These are phyloP conservation scores for Paramecium caudatum DNA, from an alignment of 73 alveolate species.

Conservation along the genomic window DNA sequence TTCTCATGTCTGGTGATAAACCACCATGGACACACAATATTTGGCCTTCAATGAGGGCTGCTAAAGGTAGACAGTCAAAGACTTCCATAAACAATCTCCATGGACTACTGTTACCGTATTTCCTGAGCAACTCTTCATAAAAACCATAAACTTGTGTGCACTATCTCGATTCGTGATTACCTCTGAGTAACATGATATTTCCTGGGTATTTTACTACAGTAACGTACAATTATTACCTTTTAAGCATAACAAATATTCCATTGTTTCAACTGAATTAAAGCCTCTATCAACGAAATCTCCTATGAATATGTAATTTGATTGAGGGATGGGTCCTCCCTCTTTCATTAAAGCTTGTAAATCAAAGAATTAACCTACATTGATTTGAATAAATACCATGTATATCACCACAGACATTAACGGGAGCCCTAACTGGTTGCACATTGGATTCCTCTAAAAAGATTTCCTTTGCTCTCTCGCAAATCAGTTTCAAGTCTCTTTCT, in stretches of 20 bases:
- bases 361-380: conserved; percentile 63
- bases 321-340: conserved; percentile 84
- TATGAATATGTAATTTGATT: conserved; percentile 86
- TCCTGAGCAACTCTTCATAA: conserved; percentile 88
- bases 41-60: conserved; percentile 91
- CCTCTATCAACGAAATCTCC: conserved; percentile 93
- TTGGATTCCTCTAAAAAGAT: conserved; percentile 82
- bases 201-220: conserved; percentile 72
- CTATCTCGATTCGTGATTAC: conserved; percentile 77
- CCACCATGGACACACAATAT: conserved; percentile 98
- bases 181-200: conserved; percentile 72
- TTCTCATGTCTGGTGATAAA: conserved; percentile 90
- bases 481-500: conserved; percentile 82
- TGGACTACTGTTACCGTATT: conserved; percentile 91
- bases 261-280: conserved; percentile 85
- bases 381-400: conserved; percentile 77
- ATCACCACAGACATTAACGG: conserved; percentile 91
- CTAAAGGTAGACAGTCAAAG: conserved; percentile 83
- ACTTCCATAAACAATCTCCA: conserved; percentile 90
- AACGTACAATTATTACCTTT: conserved; percentile 67
- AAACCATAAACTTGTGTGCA: conserved; percentile 82
- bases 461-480: conserved; percentile 87
- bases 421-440: conserved; percentile 80
- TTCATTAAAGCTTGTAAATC: conserved; percentile 76
- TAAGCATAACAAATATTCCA: conserved; percentile 76